phyloP scores from a whole-genome alignment of 2,329 filamentous ascomycete species.

The Colletotrichum sp. region DNA sequence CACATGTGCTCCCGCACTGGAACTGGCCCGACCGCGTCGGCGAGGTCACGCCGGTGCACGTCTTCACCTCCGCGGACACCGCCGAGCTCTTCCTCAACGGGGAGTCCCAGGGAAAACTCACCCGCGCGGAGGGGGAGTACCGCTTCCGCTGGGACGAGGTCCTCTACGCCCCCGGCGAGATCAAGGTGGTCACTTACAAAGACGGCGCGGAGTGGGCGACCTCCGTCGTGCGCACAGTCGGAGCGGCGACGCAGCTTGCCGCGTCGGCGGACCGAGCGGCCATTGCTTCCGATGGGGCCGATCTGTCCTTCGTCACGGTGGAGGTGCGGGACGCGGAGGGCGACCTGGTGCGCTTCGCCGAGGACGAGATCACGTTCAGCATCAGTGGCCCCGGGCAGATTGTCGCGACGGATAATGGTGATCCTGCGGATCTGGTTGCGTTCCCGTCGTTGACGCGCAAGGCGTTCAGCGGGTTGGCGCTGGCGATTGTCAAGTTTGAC shows the following conservation, averaged over 20 bases:
- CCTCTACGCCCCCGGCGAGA: slow-evolving; percentile 50
- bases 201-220: slow-evolving; percentile 51
- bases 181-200: slow-evolving; percentile 54
- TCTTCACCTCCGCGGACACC: slow-evolving; percentile 56
- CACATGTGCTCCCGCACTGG: slow-evolving; percentile 63
- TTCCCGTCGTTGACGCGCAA: slow-evolving; percentile 45
- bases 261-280: slow-evolving; percentile 43
- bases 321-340: slow-evolving; percentile 49
- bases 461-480: slow-evolving; percentile 44
- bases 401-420: slow-evolving; percentile 57
- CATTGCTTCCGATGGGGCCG: slow-evolving; percentile 46
- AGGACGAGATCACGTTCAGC: slow-evolving; percentile 47
- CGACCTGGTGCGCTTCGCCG: slow-evolving; percentile 46
- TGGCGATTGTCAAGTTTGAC: slow-evolving; percentile 42
- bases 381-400: slow-evolving; percentile 49
- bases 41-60: slow-evolving; percentile 57
- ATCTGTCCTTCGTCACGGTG: slow-evolving; percentile 52
- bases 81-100: slow-evolving; percentile 62
- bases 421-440: slow-evolving; percentile 47
- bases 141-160: slow-evolving; percentile 60
- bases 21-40: slow-evolving; percentile 55
- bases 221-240: slow-evolving; percentile 45
- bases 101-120: slow-evolving; percentile 45
- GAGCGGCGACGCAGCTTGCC: slow-evolving; percentile 39
- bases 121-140: slow-evolving; percentile 41